phyloP scores from a whole-genome alignment of 805 yeast species.

The Sugiyamaella lignohabitans region DNA sequence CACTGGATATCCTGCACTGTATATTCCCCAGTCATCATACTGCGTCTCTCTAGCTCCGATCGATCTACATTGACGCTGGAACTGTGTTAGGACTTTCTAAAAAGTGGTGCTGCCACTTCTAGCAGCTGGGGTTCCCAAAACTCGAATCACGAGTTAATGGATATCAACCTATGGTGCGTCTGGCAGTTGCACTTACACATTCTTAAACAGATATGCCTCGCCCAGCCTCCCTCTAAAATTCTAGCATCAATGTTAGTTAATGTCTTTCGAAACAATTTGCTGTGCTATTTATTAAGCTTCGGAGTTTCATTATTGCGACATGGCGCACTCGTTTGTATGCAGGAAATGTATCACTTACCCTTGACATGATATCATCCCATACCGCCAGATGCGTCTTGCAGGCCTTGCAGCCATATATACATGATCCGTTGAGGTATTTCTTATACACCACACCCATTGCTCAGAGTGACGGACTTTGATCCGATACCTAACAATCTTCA shows the following conservation, averaged over 20 bases:
- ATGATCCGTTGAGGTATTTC: constrained; percentile 32
- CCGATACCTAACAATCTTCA: too few relatives aligned
- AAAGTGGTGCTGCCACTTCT: too few relatives aligned
- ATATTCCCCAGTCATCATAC: constrained; percentile 58
- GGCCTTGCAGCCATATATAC: constrained; percentile 35
- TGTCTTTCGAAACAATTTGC: neutral
- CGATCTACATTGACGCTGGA: constrained; percentile 38
- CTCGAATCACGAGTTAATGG: too few relatives aligned
- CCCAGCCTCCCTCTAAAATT: constrained; percentile 53
- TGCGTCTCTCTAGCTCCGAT: constrained; percentile 35
- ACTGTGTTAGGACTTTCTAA: too few relatives aligned
- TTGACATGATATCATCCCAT: constrained; percentile 34
- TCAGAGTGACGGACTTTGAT: too few relatives aligned
- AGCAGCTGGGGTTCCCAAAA: too few relatives aligned
- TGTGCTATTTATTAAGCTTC: too few relatives aligned
- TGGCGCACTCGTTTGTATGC: too few relatives aligned
- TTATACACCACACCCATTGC: constrained; percentile 46
- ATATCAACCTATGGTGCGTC: too few relatives aligned
- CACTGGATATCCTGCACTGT: constrained; percentile 52
- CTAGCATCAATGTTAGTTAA: constrained; percentile 16
- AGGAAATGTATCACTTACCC: constrained; percentile 24
- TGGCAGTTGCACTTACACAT: constrained; percentile 35
- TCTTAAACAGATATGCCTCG: constrained; percentile 47
- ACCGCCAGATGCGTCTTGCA: constrained; percentile 40
- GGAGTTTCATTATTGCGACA: too few relatives aligned